These are phyloP conservation scores for Mycena pura DNA, from an alignment of 768 basidiomycete genomes.

Conservation along the genomic window DNA sequence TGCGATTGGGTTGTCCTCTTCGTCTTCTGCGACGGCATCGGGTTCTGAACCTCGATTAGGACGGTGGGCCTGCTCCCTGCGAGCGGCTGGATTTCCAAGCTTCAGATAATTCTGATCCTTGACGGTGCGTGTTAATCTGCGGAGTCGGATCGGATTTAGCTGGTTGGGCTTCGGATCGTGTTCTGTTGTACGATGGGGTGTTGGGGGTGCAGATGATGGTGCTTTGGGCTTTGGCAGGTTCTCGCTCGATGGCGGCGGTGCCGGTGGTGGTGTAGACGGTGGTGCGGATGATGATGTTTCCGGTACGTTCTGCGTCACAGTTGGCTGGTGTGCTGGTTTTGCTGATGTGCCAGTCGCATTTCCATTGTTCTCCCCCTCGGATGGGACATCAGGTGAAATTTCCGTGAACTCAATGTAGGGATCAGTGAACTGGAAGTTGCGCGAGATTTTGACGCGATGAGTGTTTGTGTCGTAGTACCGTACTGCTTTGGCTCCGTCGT, in stretches of 20 bases:
- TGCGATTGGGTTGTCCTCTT: not conserved
- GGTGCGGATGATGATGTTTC: too few relatives aligned
- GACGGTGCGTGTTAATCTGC: not conserved
- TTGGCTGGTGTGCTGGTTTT: too few relatives aligned
- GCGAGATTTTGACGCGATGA: too few relatives aligned
- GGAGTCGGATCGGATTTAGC: not conserved
- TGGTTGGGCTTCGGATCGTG: not conserved
- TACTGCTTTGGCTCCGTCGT: not conserved
- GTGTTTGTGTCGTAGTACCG: conserved; percentile 2
- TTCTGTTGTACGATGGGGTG: not conserved
- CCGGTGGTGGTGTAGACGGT: not conserved
- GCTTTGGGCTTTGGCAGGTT: not conserved
- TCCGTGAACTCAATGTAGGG: too few relatives aligned
- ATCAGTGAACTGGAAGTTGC: too few relatives aligned
- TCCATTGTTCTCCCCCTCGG: too few relatives aligned
- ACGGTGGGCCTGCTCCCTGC: not conserved
- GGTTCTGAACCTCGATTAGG: too few relatives aligned
- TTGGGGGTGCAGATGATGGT: not conserved
- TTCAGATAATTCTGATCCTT: not conserved
- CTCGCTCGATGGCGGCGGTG: not conserved
- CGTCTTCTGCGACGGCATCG: not conserved
- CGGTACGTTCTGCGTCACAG: too few relatives aligned
- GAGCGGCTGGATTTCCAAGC: not conserved
- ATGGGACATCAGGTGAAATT: too few relatives aligned
- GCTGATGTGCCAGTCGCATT: too few relatives aligned